Percentiles rank a stretch among this genome's conserved stretches.
Conservation (phyloP, 2,329 filamentous ascomycete genomes). For the Verticillium tricorpus region DNA sequence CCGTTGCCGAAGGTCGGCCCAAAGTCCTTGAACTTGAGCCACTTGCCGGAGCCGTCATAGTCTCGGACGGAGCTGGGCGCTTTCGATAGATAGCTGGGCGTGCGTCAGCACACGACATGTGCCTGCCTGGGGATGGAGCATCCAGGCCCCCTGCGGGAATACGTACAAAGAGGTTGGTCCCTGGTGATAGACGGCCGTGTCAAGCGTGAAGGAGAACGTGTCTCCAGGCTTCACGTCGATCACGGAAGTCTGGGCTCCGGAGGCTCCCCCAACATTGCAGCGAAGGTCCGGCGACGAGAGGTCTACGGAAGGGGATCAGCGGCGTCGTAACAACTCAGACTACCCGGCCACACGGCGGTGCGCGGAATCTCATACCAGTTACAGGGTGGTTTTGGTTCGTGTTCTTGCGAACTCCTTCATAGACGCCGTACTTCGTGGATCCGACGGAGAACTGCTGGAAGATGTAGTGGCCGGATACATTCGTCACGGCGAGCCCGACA, state of each 20-base stretch:
- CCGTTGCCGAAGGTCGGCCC: constrained; percentile 27
- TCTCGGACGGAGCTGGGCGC: constrained; percentile 26
- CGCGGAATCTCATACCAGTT: constrained; percentile 13
- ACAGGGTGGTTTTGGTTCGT: constrained; percentile 32
- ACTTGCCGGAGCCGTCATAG: constrained; percentile 31
- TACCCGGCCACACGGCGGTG: not conserved
- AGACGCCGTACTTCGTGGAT: constrained; percentile 18
- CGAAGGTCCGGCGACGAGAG: constrained; percentile 30
- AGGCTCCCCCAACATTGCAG: constrained; percentile 29
- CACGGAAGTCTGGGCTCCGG: constrained; percentile 25
- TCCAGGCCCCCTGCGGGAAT: constrained; percentile 2
- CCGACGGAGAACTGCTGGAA: constrained; percentile 23
- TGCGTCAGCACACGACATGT: not conserved
- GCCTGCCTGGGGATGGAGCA: not conserved
- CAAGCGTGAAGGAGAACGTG: constrained; percentile 30
- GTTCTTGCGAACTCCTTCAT: constrained; percentile 29
- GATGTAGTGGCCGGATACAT: constrained; percentile 21
- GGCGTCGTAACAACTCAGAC: no score
- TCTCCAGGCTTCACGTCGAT: constrained; percentile 26
- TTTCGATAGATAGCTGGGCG: constrained; percentile 25
- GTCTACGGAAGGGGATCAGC: constrained; percentile 15
- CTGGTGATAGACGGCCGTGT: constrained; percentile 34
- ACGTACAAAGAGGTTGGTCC: constrained; percentile 30
- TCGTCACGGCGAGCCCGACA: constrained; percentile 4
- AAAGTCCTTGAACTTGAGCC: constrained; percentile 35